phyloP scores from a whole-genome alignment of 108 stramenopile species.

The Nitzschia palea region DNA sequence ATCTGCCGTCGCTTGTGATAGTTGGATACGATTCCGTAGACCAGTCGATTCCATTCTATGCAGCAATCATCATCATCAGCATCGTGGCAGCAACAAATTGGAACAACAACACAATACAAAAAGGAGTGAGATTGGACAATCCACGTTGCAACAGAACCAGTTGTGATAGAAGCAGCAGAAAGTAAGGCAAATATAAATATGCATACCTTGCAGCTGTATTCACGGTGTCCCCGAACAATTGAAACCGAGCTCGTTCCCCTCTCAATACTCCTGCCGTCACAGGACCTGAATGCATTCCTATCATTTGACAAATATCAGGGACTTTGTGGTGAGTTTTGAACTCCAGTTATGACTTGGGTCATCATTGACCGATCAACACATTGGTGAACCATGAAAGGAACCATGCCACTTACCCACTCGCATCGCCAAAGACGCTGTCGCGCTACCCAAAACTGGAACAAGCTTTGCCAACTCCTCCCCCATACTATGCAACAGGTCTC shows the following conservation, averaged over 20 bases:
- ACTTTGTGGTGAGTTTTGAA: neutral
- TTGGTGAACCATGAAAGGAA: too few species aligned
- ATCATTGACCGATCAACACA: neutral
- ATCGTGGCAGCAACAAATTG: too few species aligned
- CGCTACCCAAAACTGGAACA: conserved; percentile 20
- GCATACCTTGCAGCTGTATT: conserved; percentile 7
- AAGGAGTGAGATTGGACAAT: too few species aligned
- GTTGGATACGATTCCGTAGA: conserved; percentile 9
- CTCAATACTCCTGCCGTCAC: conserved; percentile 12
- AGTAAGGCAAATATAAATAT: neutral
- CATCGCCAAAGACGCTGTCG: conserved; percentile 37
- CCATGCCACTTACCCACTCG: conserved; percentile 15
- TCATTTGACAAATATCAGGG: neutral
- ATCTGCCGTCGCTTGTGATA: conserved; percentile 27
- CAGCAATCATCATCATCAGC: neutral
- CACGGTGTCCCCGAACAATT: conserved; percentile 15
- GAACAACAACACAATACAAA: too few species aligned
- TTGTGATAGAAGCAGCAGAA: too few species aligned
- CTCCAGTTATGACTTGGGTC: neutral
- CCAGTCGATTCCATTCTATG: conserved; percentile 31
- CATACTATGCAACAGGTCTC: conserved; percentile 15
- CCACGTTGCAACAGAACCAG: too few species aligned
- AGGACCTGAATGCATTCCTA: conserved; percentile 4
- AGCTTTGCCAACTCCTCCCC: conserved; percentile 13
- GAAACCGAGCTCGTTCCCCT: conserved; percentile 8